Evolutionary conservation across 2,329 filamentous ascomycete genomes (phyloP).

Genomic region (Verticillium nubilum): DNA sequence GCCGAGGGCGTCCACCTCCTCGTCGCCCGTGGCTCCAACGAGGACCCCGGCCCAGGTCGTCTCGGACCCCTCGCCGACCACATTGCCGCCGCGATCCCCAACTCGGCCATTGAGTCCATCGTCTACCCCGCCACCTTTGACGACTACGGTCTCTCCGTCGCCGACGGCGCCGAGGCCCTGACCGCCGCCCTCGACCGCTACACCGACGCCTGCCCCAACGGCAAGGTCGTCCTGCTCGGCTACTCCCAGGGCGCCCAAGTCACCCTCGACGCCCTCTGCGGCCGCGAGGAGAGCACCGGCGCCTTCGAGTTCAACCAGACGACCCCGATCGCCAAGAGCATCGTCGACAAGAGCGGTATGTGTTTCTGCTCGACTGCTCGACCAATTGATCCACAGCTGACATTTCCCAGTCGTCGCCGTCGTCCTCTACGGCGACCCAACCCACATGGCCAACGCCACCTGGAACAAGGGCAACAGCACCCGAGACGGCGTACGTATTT

Average conservation of each 20-base stretch:
- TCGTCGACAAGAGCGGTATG: constrained; percentile 29
- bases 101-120: constrained; percentile 25
- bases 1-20: constrained; percentile 32
- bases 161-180: constrained; percentile 24
- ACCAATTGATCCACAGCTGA: background rate
- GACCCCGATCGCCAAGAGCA: constrained; percentile 16
- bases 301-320: constrained; percentile 15
- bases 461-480: constrained; percentile 31
- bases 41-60: constrained; percentile 26
- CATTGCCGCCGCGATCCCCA: constrained; percentile 25
- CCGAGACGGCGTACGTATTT: constrained; percentile 27
- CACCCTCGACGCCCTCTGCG: constrained; percentile 30
- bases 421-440: constrained; percentile 35
- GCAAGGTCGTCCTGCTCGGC: constrained; percentile 33
- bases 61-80: constrained; percentile 25
- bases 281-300: constrained; percentile 14
- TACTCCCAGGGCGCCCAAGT: constrained; percentile 39
- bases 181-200: constrained; percentile 24
- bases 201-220: constrained; percentile 26
- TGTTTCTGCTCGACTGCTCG: accelerated
- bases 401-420: constrained; percentile 30
- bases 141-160: constrained; percentile 27
- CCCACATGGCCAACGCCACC: constrained; percentile 26
- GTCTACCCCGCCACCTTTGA: constrained; percentile 31
- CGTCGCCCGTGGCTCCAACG: constrained; percentile 31